Evolutionary conservation across 306 rosid species (phyloP), one percentile per base, ranked within the genome.

Genomic region (Sphenostylis stenocarpa): DNA sequence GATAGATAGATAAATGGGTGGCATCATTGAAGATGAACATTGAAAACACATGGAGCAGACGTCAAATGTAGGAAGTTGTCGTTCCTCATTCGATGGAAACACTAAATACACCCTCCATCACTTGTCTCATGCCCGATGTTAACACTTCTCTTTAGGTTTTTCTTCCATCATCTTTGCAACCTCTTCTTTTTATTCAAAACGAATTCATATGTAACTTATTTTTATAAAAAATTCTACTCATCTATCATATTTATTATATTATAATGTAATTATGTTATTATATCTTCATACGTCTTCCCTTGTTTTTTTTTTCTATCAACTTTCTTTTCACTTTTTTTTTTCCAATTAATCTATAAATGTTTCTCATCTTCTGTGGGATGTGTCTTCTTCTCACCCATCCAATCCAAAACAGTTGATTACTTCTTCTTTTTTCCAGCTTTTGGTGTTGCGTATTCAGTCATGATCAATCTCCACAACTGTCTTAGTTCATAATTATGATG

Each of bases 41-140:
- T 66, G 80, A 80, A 56, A 67, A 73, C 80, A 80, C 80, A 66
- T 74, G 71, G 71, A 45, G 70, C 20, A 80, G 47, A 57, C 65
- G 65, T 74, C 76, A 74, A 80, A 56, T 80, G 57, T 74, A 74
- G 80, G 80, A 53, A 44, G 15, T 66, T 73, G 84, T 80, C 38
- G 69, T 44, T 66, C 80, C 67, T 66, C 70, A 29, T 73, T 73
- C 31, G 28, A 55, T 63, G 53, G 73, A 48, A 77, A 67, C 80
- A 80, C 71, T 67, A 52, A 72, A 80, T 64, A 78, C 53, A 72
- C 1, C 11, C 28, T 72, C 72, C 75, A 41, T 43, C 31, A 53
- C 61, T 43, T 81, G 72, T 67, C 84, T 67, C 13, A 21, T 6
- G 33, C n/a, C 58, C 15, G 31, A 80, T 41, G 69, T 52, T 53